Evolutionary conservation across 805 yeast species (phyloP), one percentile per base, ranked within the genome.

Genomic region (Starmera dryadoides): DNA sequence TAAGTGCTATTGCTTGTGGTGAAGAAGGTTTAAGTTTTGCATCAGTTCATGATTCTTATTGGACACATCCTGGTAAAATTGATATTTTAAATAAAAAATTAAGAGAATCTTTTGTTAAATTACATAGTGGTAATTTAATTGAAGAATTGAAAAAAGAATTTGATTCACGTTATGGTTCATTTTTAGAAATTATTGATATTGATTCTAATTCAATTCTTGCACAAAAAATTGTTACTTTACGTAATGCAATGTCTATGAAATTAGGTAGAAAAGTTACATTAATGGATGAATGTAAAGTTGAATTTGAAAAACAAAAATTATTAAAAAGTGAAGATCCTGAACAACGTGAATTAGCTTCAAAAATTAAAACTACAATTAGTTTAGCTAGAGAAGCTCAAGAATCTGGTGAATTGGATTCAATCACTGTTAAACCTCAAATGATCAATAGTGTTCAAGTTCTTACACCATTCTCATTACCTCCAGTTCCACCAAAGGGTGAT

Each of bases 21-120:
- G 71, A 79, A 32, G 56, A 57, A 2, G 77, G 75, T 0, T 61
- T 93, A 36, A 68, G 78, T 11, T 91, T 93, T 69, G 96, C 98
- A 0, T 79, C 98, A 1, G 98, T 91, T 19, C 98, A 91, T 61
- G 98, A 91, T 59, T 91, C 98, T 1, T 91, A 86, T 59, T 91
- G 98, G 98, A 88, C 98, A 0, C 98, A 93, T 58, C 97, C 98
- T 2, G 66, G 77, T 36, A 91, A 86, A 57, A 79, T 91, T 32
- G 81, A 79, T 43, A 56, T 54, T 3, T 81, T 91, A 93, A 86
- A 80, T 59, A 53, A 50, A 12, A 64, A 74, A 34, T 65, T 93
- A 46, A 74, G 98, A 55, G 80, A 83, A 29, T 80, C 85, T 42
- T 91, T 91, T 58, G 81, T 93, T 44, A 64, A 72, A 38, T 66